Base-by-base conservation (phyloP, 495 filamentous ascomycete genomes). In the Cercophora newfieldiana region DNA sequence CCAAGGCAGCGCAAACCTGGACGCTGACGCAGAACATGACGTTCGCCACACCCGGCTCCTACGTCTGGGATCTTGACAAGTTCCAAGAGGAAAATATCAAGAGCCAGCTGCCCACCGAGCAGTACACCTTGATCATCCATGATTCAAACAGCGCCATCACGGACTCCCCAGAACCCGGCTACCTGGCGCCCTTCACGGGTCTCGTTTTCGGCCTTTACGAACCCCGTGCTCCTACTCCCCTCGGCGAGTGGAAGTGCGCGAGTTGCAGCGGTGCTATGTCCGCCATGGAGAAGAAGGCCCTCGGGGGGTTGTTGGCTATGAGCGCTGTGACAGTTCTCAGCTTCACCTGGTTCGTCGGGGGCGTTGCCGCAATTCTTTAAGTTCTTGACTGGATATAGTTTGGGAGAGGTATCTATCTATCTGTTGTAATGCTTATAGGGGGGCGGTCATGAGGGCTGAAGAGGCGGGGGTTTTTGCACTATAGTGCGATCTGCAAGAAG, bases 261-360 rank as follows among this genome's bases (percentile, higher is more conserved):
- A 91, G 89, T 19, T 97, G 93, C 82, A 91, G 79, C 76, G 85
- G 80, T 24, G 93, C 90, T 8, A 64, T 90, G 29, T 87, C 87
- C 7, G 80, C 83, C 51, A 79, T 87, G 67, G 89, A 94, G 51
- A 79, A 80, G 48, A 83, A 88, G 64, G 89, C 88, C 2, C 68
- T 98, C 7, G 87, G 89, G 53, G 90, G 92, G 65, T 83, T 90
- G 60, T 61, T 94, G 53, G 85, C 86, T 58, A 96, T 96, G 91
- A 86, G 84, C 49, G 66, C 84, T 21, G 79, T 95, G 53, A 97
- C 93, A 7, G 79, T 97, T 14, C 67, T 90, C 28, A 92, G 91
- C 53, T 96, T 97, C 74, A 91, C 91, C 58, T 97, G 92, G 90
- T 97, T 97, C 69, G 88, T 92, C 50, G 84, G 85, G 49, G 90